Evolutionary conservation across 176 grass and related monocot genomes (phyloP).

Genomic region (Aegilops tauschii): DNA sequence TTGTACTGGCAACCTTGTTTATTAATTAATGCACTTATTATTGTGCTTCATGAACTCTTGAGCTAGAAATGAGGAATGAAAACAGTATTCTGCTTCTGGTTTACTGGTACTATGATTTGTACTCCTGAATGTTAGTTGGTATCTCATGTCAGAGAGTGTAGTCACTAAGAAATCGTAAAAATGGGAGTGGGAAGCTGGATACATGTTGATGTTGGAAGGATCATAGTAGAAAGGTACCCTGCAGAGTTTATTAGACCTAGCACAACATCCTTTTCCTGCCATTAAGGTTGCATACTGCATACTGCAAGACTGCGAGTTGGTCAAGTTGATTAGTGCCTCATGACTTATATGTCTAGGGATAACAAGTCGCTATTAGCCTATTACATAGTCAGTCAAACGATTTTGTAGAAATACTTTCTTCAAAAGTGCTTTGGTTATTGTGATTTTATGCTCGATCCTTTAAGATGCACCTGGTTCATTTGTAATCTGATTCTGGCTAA

Average conservation of each 20-base stretch:
- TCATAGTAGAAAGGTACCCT: background rate
- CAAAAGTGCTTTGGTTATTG: background rate
- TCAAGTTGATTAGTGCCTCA: too few species aligned
- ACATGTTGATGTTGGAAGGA: background rate
- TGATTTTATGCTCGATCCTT: background rate
- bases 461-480: slow-evolving; percentile 7
- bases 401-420: background rate
- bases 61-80: background rate
- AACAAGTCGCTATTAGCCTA: too few species aligned
- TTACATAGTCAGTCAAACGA: background rate
- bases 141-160: background rate
- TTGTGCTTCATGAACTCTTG: background rate
- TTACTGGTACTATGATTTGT: background rate
- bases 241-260: background rate
- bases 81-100: background rate
- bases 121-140: background rate
- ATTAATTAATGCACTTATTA: background rate
- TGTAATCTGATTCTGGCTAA: slow-evolving; percentile 2
- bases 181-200: background rate
- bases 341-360: too few species aligned
- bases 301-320: background rate
- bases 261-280: background rate
- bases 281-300: background rate
- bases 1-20: background rate
- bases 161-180: background rate